These are phyloP conservation scores for Gamsiella multidivaricata DNA, from an alignment of 192 early-diverging fungal genomes.

Conservation along the genomic window DNA sequence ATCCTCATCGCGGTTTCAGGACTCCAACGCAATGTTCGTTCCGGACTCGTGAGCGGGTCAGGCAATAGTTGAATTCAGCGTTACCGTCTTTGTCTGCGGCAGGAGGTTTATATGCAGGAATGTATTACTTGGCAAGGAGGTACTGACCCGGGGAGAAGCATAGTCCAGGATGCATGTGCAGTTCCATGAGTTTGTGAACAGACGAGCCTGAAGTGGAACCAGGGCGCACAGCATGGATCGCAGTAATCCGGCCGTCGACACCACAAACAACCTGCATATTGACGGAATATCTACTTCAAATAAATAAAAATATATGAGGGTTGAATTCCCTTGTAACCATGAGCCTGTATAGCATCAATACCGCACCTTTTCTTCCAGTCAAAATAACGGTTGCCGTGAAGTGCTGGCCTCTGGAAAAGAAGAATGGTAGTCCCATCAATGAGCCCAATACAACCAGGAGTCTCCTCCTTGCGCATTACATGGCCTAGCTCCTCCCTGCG, in stretches of 20 bases:
- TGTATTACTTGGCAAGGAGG: conserved; percentile 6
- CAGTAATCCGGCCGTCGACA: neutral
- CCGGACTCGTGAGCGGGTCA: conserved; percentile 1
- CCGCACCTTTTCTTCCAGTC: neutral
- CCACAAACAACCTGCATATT: neutral
- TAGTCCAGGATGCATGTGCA: neutral
- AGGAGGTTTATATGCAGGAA: conserved; percentile 1
- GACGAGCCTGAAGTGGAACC: neutral
- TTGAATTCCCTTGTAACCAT: too few relatives aligned
- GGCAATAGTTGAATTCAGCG: neutral
- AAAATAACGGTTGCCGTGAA: neutral
- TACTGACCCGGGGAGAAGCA: neutral
- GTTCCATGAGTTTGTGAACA: neutral
- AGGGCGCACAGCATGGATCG: neutral
- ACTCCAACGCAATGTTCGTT: conserved; percentile 11
- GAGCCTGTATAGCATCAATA: too few relatives aligned
- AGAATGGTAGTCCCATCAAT: conserved; percentile 10
- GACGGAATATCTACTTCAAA: neutral
- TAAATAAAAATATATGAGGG: too few relatives aligned
- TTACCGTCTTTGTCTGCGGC: neutral
- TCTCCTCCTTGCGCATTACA: neutral
- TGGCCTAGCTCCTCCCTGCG: neutral
- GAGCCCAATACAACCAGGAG: conserved; percentile 6
- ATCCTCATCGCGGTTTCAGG: conserved; percentile 6
- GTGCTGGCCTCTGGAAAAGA: neutral